Evolutionary conservation across 2,329 filamentous ascomycete species (phyloP), one percentile per base, ranked within the genome.

Genomic region (Diaporthe sp.): DNA sequence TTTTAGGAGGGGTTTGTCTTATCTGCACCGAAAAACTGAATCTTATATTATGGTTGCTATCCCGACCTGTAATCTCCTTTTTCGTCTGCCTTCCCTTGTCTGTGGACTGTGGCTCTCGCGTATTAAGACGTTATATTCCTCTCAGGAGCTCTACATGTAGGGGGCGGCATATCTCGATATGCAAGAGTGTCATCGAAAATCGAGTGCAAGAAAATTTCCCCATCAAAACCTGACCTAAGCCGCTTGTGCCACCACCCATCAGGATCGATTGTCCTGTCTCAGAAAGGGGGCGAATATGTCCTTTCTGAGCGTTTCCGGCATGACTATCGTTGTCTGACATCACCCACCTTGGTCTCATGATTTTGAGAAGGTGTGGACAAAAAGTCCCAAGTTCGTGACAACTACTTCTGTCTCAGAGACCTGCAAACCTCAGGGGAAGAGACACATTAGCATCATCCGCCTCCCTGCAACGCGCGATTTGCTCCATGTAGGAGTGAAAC

Each of bases 31-130:
- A 72, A 78, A 75, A 76, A 70, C 66, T 75, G 73, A 77, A 75
- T 77, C 77, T 76, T 75, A 76, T 75, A 75, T 76, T 76, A 70
- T 72, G 74, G 75, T 72, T 76, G 75, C 76, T 79, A 68, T 75
- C 77, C 77, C 73, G 56, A 77, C 75, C 77, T 79, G 76, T 80
- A 79, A 79, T 79, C 77, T 71, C 75, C 75, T 74, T 76, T 76
- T 65, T 73, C 71, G 63, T 70, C 69, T 69, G 39, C 65, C 59
- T 70, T 65, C 71, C 74, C 51, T 73, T 50, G 61, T 74, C 68
- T 65, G 59, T 47, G 69, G 70, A 39, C 63, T 32, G 17, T 71
- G 56, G 70, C 59, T 71, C 66, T 58, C 44, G 58, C 70, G 59
- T 71, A 63, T 53, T 9, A 71, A 71, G 59, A 71, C 47, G 44